Conservation (phyloP, 352 stramenopile species). For the Globisporangium sylvaticum region DNA sequence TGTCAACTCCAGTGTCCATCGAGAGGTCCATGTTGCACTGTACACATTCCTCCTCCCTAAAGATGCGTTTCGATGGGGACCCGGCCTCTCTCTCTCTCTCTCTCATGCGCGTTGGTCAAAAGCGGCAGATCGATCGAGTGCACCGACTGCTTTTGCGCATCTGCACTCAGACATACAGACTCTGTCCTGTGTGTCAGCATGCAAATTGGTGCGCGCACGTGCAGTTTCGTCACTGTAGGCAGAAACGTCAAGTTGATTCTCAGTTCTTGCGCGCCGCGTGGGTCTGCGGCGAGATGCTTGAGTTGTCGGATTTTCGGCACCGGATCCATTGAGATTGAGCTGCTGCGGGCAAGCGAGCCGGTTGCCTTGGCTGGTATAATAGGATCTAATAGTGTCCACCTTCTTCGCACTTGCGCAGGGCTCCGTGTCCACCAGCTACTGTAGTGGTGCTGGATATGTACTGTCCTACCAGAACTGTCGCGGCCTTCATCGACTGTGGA, state of each 20-base stretch:
- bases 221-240: not conserved
- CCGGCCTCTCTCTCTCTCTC: too few relatives aligned
- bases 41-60: not conserved
- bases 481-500: not conserved
- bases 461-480: not conserved
- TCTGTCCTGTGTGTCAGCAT: not conserved
- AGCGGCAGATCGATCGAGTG: not conserved
- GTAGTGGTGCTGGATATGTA: not conserved
- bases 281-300: not conserved
- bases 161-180: not conserved
- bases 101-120: not conserved
- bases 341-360: not conserved
- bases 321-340: not conserved
- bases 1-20: conserved; percentile 3
- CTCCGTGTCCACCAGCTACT: not conserved
- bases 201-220: not conserved
- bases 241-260: not conserved
- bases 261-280: not conserved
- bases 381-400: not conserved
- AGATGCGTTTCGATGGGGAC: conserved; percentile 9
- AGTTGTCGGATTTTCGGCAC: not conserved
- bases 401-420: not conserved
- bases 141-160: not conserved
- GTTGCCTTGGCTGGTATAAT: not conserved
- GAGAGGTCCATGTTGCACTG: too few relatives aligned